phyloP scores from a whole-genome alignment of 768 basidiomycete genomes.

The Boletus sensibilis region DNA sequence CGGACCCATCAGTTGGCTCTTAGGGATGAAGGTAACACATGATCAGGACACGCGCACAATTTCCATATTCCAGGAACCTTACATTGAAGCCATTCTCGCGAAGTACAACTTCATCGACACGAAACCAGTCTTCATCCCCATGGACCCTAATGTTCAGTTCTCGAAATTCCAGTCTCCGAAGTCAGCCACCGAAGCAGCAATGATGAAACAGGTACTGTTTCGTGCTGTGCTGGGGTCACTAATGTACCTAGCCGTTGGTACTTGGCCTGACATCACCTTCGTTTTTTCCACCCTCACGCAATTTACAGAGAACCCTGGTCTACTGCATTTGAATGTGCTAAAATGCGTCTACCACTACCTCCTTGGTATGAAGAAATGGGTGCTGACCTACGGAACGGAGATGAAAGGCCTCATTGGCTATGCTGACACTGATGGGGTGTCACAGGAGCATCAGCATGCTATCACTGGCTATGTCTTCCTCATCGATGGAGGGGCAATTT shows the following conservation, averaged over 20 bases:
- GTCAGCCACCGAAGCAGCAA: not conserved
- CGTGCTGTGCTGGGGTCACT: not conserved
- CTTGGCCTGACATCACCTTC: not conserved
- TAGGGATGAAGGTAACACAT: constrained; percentile 5
- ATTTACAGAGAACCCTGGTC: not conserved
- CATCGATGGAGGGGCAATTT: not conserved
- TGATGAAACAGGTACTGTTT: not conserved
- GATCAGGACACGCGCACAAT: not conserved
- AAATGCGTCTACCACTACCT: not conserved
- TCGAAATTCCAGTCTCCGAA: not conserved
- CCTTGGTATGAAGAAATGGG: not conserved
- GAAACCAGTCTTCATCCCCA: not conserved
- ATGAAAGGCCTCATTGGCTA: not conserved
- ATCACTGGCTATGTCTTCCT: not conserved
- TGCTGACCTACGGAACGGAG: not conserved
- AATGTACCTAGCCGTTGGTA: not conserved
- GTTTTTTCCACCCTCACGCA: not conserved
- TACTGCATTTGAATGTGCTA: not conserved
- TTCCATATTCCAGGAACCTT: not conserved
- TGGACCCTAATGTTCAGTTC: not conserved
- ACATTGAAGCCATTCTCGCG: not conserved
- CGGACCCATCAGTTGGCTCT: constrained; percentile 8
- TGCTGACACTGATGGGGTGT: not conserved
- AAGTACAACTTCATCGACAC: constrained; percentile 4
- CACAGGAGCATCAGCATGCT: not conserved